phyloP scores from a whole-genome alignment of 176 grass and related monocot genomes.

The Eleusine indica region DNA sequence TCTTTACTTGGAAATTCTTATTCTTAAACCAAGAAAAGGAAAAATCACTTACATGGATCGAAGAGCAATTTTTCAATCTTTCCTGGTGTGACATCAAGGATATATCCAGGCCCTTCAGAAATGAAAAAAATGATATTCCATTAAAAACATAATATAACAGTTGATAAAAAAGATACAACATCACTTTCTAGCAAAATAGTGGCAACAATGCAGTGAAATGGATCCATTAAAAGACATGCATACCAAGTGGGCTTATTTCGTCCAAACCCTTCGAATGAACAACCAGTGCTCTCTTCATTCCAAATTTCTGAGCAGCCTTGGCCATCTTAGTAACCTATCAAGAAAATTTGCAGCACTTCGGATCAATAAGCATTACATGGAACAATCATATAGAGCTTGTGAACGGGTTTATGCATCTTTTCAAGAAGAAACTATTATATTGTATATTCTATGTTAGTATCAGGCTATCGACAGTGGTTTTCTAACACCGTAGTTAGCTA shows the following conservation, averaged over 20 bases:
- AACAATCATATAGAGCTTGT: not conserved
- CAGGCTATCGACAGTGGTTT: conserved; percentile 7
- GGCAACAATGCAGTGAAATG: conserved; percentile 17
- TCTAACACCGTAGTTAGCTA: not conserved
- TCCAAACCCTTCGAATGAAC: conserved; percentile 97
- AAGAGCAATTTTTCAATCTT: conserved; percentile 83
- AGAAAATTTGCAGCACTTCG: not conserved
- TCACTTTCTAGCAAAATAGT: conserved; percentile 22
- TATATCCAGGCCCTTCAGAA: conserved; percentile 85
- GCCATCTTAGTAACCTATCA: conserved; percentile 94
- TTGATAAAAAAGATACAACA: conserved; percentile 16
- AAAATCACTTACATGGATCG: conserved; percentile 78
- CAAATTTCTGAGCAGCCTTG: conserved; percentile 82
- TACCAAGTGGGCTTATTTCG: conserved; percentile 99
- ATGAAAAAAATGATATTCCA: conserved; percentile 9
- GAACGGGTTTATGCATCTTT: not conserved
- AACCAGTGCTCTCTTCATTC: conserved; percentile 92
- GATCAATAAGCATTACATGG: conserved; percentile 9
- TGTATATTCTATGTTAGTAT: not conserved
- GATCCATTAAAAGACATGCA: not conserved
- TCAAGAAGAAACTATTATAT: not conserved
- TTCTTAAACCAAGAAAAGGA: conserved; percentile 12
- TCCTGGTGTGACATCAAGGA: conserved; percentile 85
- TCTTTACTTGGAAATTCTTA: not conserved
- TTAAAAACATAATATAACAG: conserved; percentile 36